These are phyloP conservation scores for Boletales sp. DNA, from an alignment of 768 basidiomycete species.

Conservation along the genomic window DNA sequence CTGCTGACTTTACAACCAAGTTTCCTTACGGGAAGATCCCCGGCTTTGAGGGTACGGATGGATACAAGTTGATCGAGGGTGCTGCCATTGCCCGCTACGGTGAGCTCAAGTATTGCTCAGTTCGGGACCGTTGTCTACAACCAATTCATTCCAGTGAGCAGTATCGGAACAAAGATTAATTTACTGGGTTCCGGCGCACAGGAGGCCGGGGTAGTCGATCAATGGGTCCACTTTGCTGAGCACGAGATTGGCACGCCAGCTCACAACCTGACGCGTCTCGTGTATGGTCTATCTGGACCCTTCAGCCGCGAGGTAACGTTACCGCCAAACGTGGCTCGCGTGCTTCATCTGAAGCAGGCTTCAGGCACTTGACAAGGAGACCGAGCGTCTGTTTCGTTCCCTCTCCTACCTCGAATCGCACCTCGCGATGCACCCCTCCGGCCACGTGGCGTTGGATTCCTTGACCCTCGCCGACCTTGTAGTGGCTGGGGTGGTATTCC, in stretches of 20 bases:
- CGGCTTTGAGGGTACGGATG: slow-evolving; percentile 15
- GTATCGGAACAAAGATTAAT: slow-evolving; percentile 6
- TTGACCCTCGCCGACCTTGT: slow-evolving; percentile 19
- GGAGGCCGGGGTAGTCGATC: slow-evolving; percentile 13
- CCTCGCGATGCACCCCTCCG: slow-evolving; percentile 9
- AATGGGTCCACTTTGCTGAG: slow-evolving; percentile 21
- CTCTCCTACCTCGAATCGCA: slow-evolving; percentile 12
- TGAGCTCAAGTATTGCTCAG: neutral
- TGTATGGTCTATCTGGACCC: neutral
- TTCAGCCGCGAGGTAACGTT: slow-evolving; percentile 12
- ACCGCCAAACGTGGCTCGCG: too few species aligned
- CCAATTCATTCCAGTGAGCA: slow-evolving; percentile 7
- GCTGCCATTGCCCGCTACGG: slow-evolving; percentile 16
- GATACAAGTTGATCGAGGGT: slow-evolving; percentile 16
- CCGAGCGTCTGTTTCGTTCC: slow-evolving; percentile 2
- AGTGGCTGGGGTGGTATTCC: slow-evolving; percentile 1
- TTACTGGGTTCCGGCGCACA: slow-evolving; percentile 11
- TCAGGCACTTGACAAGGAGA: neutral
- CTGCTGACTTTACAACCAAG: slow-evolving; percentile 8
- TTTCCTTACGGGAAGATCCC: slow-evolving; percentile 20
- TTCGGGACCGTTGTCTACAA: neutral
- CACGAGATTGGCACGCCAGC: slow-evolving; percentile 4
- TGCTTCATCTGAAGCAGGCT: too few species aligned
- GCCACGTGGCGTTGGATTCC: slow-evolving; percentile 10
- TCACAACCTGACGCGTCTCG: neutral